Conservation (phyloP, 495 filamentous ascomycete species). For the Cryomyces minteri region DNA sequence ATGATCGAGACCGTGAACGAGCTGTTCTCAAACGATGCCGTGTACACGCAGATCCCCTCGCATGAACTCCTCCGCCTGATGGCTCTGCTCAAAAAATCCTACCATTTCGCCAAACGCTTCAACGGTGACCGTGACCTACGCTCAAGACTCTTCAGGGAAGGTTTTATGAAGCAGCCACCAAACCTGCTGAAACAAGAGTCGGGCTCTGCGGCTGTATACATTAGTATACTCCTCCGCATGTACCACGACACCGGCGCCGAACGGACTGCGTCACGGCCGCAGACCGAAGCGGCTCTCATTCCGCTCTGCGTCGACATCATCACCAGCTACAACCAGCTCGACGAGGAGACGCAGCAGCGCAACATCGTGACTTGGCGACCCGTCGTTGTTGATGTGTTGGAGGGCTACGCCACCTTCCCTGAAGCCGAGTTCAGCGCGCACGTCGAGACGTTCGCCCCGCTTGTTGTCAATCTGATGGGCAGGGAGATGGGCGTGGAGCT, state of each 20-base stretch:
- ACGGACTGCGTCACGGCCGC: conserved; percentile 51
- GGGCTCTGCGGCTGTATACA: conserved; percentile 81
- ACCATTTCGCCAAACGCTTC: conserved; percentile 89
- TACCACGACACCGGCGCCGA: conserved; percentile 79
- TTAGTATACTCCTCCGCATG: conserved; percentile 89
- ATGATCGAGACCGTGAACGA: conserved; percentile 99
- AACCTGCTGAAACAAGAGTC: conserved; percentile 97
- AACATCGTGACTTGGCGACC: conserved; percentile 95
- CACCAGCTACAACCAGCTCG: conserved; percentile 57
- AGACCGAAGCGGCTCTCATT: conserved; percentile 80
- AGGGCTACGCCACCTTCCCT: conserved; percentile 73
- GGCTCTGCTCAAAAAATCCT: conserved; percentile 83
- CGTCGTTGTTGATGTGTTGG: conserved; percentile 93
- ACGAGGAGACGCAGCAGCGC: conserved; percentile 86
- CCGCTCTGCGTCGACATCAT: conserved; percentile 92
- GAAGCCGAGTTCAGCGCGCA: conserved; percentile 65
- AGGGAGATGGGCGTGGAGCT: conserved; percentile 69
- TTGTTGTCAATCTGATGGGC: conserved; percentile 64
- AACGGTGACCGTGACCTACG: conserved; percentile 92
- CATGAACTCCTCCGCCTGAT: conserved; percentile 78
- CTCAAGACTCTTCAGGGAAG: conserved; percentile 87
- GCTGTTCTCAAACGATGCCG: conserved; percentile 90
- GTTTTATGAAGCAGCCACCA: conserved; percentile 98
- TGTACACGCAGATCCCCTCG: conserved; percentile 85
- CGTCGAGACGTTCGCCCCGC: conserved; percentile 65